phyloP scores from a whole-genome alignment of 768 basidiomycete species.

The Cyclocybe cylindracea region DNA sequence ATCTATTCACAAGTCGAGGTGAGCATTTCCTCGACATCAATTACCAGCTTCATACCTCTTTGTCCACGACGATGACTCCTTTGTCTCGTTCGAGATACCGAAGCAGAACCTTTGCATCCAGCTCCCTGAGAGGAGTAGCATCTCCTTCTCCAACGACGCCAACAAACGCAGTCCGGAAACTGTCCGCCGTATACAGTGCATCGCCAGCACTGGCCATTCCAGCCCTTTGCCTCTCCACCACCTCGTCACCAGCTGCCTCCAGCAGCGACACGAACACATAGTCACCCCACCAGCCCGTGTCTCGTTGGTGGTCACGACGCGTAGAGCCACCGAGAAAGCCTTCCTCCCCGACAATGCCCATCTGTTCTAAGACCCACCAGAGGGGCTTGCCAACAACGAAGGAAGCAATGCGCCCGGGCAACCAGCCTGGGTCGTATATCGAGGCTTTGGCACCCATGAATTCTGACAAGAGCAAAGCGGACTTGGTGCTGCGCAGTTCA shows the following conservation, averaged over 20 bases:
- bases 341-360: slow-evolving; percentile 73
- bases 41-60: slow-evolving; percentile 54
- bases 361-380: slow-evolving; percentile 85
- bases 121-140: slow-evolving; percentile 44
- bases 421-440: slow-evolving; percentile 68
- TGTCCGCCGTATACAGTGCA: slow-evolving; percentile 57
- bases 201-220: slow-evolving; percentile 54
- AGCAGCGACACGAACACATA: slow-evolving; percentile 70
- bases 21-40: background rate
- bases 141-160: slow-evolving; percentile 30
- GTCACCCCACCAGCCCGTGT: slow-evolving; percentile 65
- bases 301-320: slow-evolving; percentile 26
- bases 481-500: slow-evolving; percentile 53
- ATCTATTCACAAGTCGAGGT: slow-evolving; percentile 43
- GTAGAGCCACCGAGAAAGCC: slow-evolving; percentile 32
- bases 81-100: slow-evolving; percentile 82
- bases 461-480: slow-evolving; percentile 48
- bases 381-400: slow-evolving; percentile 77
- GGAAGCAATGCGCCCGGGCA: slow-evolving; percentile 69
- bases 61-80: slow-evolving; percentile 59
- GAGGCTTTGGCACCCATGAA: slow-evolving; percentile 61
- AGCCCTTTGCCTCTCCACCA: slow-evolving; percentile 45
- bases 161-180: slow-evolving; percentile 64
- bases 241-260: slow-evolving; percentile 63
- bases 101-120: slow-evolving; percentile 70